These are phyloP conservation scores for Pleurotus tuber-regium DNA, from an alignment of 768 basidiomycete species.

Conservation along the genomic window DNA sequence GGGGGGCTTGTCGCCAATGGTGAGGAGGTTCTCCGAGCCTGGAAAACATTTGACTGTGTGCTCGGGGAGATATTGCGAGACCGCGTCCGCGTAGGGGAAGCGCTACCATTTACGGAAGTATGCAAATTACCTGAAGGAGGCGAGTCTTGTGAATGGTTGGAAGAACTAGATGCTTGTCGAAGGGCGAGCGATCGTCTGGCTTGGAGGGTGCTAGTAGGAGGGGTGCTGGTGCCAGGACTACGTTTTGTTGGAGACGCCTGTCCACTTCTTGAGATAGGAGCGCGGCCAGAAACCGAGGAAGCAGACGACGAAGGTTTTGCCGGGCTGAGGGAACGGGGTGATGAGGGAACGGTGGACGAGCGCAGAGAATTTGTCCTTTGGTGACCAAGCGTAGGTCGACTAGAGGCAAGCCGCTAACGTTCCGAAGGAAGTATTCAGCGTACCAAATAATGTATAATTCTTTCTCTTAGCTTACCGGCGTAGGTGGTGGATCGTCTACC, in stretches of 20 bases:
- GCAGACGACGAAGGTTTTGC: slow-evolving; percentile 39
- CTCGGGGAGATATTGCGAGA: slow-evolving; percentile 6
- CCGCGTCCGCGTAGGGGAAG: slow-evolving; percentile 1
- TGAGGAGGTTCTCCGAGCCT: slow-evolving; percentile 5
- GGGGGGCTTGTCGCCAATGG: background rate
- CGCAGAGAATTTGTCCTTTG: slow-evolving; percentile 50
- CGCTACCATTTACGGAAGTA: background rate
- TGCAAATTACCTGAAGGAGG: background rate
- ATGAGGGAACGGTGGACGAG: slow-evolving; percentile 44
- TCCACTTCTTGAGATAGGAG: slow-evolving; percentile 26
- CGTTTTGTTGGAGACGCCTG: slow-evolving; percentile 60
- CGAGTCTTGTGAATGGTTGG: slow-evolving; percentile 4
- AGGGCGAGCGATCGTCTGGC: slow-evolving; percentile 2
- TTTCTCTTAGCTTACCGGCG: slow-evolving; percentile 4
- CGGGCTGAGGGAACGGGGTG: slow-evolving; percentile 68
- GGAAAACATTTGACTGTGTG: slow-evolving; percentile 1
- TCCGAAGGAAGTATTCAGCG: no score
- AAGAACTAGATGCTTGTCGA: slow-evolving; percentile 3
- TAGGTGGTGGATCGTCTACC: slow-evolving; percentile 19
- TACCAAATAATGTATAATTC: background rate
- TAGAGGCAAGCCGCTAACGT: slow-evolving; percentile 23
- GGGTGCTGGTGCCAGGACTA: slow-evolving; percentile 9
- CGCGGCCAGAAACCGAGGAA: slow-evolving; percentile 23
- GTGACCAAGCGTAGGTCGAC: slow-evolving; percentile 44
- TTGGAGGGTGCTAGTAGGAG: slow-evolving; percentile 1